phyloP scores from a whole-genome alignment of 169 alveolate genomes.

The Eimeria necatrix region DNA sequence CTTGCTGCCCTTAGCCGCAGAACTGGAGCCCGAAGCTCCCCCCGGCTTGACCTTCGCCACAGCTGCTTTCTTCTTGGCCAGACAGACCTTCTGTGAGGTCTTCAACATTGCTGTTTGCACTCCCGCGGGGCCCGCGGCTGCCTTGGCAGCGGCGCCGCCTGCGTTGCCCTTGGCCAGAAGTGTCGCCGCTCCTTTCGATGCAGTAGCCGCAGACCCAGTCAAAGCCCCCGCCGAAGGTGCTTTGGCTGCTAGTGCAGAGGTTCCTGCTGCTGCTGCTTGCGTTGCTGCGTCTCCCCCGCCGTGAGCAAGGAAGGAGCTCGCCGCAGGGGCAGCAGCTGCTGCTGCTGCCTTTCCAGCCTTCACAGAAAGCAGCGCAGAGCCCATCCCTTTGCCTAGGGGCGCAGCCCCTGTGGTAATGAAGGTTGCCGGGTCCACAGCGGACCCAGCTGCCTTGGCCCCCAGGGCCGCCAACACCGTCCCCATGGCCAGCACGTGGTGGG shows the following conservation, averaged over 20 bases:
- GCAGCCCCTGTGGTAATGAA: neutral
- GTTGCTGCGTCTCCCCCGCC: neutral
- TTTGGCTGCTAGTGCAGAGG: neutral
- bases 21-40: neutral
- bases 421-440: slow-evolving; percentile 1
- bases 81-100: neutral
- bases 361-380: neutral
- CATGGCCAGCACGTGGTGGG: slow-evolving; percentile 38
- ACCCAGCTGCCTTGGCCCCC: slow-evolving; percentile 21
- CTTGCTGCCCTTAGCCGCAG: neutral
- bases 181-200: neutral
- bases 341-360: slow-evolving; percentile 43
- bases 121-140: neutral
- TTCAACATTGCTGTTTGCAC: neutral
- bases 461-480: slow-evolving; percentile 58
- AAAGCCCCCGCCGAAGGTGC: neutral
- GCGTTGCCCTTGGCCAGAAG: neutral
- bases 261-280: neutral
- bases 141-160: neutral
- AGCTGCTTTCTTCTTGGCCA: neutral
- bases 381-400: slow-evolving; percentile 9
- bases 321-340: neutral
- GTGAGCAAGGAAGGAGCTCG: neutral
- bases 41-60: neutral
- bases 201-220: neutral